Evolutionary conservation across 83 land plant species (phyloP).

Genomic region (Picea abies): DNA sequence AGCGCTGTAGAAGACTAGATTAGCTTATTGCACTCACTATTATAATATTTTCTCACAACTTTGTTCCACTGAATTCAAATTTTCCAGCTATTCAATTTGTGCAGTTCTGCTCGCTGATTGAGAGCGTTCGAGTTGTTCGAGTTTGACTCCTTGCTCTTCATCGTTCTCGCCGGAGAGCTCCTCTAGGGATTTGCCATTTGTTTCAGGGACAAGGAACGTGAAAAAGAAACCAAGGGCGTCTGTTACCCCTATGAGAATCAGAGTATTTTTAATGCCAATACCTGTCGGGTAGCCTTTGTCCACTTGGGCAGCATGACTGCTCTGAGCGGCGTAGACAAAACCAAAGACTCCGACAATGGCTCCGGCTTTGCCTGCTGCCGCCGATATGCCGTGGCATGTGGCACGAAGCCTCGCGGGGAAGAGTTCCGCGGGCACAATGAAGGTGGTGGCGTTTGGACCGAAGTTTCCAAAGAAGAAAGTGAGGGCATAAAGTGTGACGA

Average conservation of each 20-base stretch:
- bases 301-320: constrained; percentile 17
- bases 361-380: constrained; percentile 43
- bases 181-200: too few species aligned
- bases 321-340: constrained; percentile 45
- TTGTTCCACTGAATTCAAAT: too few species aligned
- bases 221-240: constrained; percentile 28
- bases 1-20: too few species aligned
- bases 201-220: too few species aligned
- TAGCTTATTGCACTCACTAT: too few species aligned
- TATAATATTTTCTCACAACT: too few species aligned
- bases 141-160: neutral
- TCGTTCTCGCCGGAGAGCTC: constrained; percentile 45
- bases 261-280: constrained; percentile 50
- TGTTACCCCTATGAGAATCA: constrained; percentile 29
- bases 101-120: too few species aligned
- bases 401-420: constrained; percentile 44
- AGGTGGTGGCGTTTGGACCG: constrained; percentile 72
- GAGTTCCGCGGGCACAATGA: constrained; percentile 28
- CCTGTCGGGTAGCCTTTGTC: constrained; percentile 50
- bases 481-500: constrained; percentile 40
- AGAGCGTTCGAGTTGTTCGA: too few species aligned
- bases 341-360: constrained; percentile 57
- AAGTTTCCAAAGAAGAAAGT: constrained; percentile 76
- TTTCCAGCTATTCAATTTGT: too few species aligned
- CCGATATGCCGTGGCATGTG: constrained; percentile 36